Percentiles rank a stretch among this genome's conserved stretches.
These are phyloP conservation scores for Colletotrichum acutatum DNA, from an alignment of 2,329 filamentous ascomycete species.

Conservation along the genomic window DNA sequence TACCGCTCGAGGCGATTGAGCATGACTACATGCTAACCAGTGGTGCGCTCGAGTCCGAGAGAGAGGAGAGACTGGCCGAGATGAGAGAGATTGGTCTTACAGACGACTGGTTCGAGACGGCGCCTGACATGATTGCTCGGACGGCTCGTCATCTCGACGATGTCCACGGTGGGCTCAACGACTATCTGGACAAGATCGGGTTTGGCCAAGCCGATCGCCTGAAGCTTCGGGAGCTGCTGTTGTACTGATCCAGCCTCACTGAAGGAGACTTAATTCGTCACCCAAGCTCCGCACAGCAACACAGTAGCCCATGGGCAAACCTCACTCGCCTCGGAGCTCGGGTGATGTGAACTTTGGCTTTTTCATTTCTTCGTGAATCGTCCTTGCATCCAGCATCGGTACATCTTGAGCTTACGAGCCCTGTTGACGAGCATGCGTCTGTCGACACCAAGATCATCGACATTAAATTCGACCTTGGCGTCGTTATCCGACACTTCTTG, in stretches of 20 bases:
- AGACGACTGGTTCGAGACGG: conserved; percentile 77
- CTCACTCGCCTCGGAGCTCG: background rate
- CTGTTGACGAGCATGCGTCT: conserved; percentile 92
- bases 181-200: conserved; percentile 74
- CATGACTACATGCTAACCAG: conserved; percentile 78
- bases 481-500: conserved; percentile 40
- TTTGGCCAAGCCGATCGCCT: conserved; percentile 58
- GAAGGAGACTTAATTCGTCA: background rate
- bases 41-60: conserved; percentile 68
- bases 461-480: conserved; percentile 66
- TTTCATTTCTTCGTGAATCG: conserved; percentile 77
- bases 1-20: conserved; percentile 70
- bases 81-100: conserved; percentile 77
- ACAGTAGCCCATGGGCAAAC: background rate
- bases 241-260: conserved; percentile 47
- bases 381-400: conserved; percentile 94
- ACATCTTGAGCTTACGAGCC: conserved; percentile 94
- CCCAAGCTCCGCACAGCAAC: background rate
- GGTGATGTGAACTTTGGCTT: conserved; percentile 14
- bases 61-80: conserved; percentile 73
- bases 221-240: conserved; percentile 52
- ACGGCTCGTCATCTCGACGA: conserved; percentile 68
- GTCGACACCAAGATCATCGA: conserved; percentile 85
- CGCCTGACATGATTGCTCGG: conserved; percentile 69
- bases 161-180: conserved; percentile 73